Evolutionary conservation across 768 basidiomycete species (phyloP).

Genomic region (Panaeolus cyanescens): DNA sequence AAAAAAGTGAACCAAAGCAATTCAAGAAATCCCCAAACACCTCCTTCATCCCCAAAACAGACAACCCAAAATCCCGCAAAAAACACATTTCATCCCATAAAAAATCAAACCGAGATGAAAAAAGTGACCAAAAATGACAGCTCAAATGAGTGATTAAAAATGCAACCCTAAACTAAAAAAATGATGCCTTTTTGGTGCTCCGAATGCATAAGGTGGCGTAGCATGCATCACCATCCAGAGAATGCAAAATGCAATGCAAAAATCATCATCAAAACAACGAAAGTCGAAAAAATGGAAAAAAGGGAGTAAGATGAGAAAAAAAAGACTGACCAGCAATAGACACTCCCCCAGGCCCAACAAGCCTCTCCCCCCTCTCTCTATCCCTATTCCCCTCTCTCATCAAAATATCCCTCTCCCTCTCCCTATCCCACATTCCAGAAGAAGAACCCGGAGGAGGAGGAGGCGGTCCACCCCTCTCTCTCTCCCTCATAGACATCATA

Average conservation of each 20-base stretch:
- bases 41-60: too few relatives aligned
- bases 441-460: neutral
- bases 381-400: slow-evolving; percentile 10
- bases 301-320: neutral
- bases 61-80: too few relatives aligned
- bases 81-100: too few relatives aligned
- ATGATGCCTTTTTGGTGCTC: too few relatives aligned
- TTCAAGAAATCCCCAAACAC: neutral
- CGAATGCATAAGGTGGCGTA: too few relatives aligned
- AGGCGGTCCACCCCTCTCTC: neutral
- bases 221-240: neutral
- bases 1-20: neutral
- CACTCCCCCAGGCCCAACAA: neutral
- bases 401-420: slow-evolving; percentile 2
- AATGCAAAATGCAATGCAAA: neutral
- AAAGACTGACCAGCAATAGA: neutral
- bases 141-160: neutral
- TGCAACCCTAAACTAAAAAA: too few relatives aligned
- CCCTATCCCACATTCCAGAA: neutral
- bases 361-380: neutral
- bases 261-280: neutral
- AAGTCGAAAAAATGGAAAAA: neutral
- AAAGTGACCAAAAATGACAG: neutral
- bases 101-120: neutral
- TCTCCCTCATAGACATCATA: neutral